A percentile compares a stretch with the other conserved stretches of the same genome.
Evolutionary conservation across 371 early-diverging fungal genomes (phyloP).

Genomic region (Mucor mucedo): DNA sequence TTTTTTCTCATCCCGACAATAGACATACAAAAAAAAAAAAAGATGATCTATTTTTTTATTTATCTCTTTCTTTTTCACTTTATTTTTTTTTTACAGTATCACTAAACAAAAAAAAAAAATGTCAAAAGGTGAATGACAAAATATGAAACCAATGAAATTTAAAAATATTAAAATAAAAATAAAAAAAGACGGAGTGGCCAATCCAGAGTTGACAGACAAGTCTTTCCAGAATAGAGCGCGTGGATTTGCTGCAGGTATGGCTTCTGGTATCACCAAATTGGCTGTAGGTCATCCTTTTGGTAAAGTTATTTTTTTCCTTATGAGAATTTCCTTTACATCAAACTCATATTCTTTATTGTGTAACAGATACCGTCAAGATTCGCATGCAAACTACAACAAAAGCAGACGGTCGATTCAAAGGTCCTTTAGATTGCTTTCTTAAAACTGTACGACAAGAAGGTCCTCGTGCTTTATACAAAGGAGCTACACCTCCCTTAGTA

Average conservation of each 20-base stretch:
- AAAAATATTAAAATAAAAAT: too few species aligned
- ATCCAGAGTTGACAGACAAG: conserved; percentile 44
- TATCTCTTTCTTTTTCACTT: too few species aligned
- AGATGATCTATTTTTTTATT: too few species aligned
- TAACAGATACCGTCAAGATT: conserved; percentile 75
- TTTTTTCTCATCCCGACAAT: too few species aligned
- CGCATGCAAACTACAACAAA: conserved; percentile 79
- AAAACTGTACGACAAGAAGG: conserved; percentile 81
- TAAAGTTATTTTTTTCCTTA: conserved; percentile 39
- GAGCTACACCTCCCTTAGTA: conserved; percentile 90
- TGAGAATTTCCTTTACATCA: too few species aligned
- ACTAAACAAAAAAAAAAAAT: too few species aligned
- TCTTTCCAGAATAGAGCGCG: conserved; percentile 65
- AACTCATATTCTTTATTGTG: not conserved
- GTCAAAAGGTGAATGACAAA: too few species aligned
- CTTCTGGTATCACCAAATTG: conserved; percentile 82
- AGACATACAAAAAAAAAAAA: too few species aligned
- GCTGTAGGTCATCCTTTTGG: conserved; percentile 85
- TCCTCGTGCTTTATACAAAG: conserved; percentile 84
- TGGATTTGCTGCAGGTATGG: conserved; percentile 80
- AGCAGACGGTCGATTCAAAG: conserved; percentile 79
- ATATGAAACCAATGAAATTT: too few species aligned
- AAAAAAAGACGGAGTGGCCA: conserved; percentile 17
- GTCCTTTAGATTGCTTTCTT: conserved; percentile 84
- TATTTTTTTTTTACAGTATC: too few species aligned